These are phyloP conservation scores for Sutorius australiensis DNA, from an alignment of 768 basidiomycete genomes.

Conservation along the genomic window DNA sequence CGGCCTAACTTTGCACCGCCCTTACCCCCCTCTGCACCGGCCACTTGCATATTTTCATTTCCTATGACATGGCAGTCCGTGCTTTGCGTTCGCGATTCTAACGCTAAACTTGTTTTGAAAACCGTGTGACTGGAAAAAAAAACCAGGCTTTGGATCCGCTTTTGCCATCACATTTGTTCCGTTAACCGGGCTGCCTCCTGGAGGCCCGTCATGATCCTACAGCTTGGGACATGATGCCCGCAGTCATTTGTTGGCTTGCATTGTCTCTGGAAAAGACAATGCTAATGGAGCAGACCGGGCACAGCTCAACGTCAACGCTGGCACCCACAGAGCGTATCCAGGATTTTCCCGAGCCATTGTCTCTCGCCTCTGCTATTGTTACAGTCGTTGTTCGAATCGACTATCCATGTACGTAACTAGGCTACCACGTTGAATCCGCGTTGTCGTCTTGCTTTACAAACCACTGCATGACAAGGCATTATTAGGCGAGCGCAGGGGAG, in stretches of 20 bases:
- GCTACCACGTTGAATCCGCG: conserved; percentile 24
- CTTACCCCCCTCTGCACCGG: background rate
- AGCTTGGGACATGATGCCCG: conserved; percentile 10
- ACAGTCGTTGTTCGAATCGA: conserved; percentile 7
- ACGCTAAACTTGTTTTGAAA: background rate
- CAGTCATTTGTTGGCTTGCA: background rate
- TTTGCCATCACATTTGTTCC: conserved; percentile 17
- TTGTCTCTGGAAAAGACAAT: conserved; percentile 10
- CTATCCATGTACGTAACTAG: conserved; percentile 23
- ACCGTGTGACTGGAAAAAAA: background rate
- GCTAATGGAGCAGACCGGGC: conserved; percentile 1
- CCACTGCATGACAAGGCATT: background rate
- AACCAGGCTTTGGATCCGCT: conserved; percentile 6
- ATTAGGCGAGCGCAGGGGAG: background rate
- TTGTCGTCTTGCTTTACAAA: conserved; percentile 11
- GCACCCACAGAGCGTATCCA: conserved; percentile 17
- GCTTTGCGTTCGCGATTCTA: background rate
- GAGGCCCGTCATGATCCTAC: conserved; percentile 24
- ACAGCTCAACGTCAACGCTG: conserved; percentile 2
- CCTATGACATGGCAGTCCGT: background rate
- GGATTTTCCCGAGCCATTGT: conserved; percentile 10
- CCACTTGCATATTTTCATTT: conserved; percentile 2
- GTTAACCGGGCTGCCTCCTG: conserved; percentile 9
- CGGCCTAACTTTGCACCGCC: background rate
- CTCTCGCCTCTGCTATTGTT: background rate